Conservation (phyloP, 768 basidiomycete genomes). For the Boletus rubescentipes region DNA sequence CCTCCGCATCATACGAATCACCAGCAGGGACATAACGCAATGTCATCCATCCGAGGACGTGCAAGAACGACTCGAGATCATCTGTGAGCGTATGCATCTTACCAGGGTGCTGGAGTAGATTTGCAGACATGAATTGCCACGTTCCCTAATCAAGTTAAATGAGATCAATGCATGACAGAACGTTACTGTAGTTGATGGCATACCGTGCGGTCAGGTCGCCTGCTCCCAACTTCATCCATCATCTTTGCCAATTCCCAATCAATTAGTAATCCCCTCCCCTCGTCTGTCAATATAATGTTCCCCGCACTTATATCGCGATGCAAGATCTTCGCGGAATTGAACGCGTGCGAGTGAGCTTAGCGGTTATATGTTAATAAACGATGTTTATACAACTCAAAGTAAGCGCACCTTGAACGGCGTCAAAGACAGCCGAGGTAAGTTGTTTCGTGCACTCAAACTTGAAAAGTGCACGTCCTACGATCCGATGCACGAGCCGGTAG, state of each 20-base stretch:
- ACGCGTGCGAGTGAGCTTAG: conserved; percentile 25
- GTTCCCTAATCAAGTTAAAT: background rate
- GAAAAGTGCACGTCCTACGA: background rate
- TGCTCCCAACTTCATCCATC: background rate
- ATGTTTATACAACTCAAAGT: fast-evolving
- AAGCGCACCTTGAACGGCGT: background rate
- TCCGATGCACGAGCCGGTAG: background rate
- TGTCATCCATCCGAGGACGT: conserved; percentile 6
- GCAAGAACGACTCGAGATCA: conserved; percentile 35
- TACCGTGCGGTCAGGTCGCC: background rate
- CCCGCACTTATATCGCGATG: conserved; percentile 31
- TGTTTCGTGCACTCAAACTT: background rate
- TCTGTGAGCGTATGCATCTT: conserved; percentile 27
- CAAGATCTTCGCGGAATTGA: conserved; percentile 9
- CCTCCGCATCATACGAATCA: background rate
- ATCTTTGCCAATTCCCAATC: conserved; percentile 27
- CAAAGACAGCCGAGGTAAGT: background rate
- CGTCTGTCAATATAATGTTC: conserved; percentile 23
- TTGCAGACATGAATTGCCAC: conserved; percentile 8
- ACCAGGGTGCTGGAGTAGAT: conserved; percentile 14
- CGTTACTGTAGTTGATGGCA: background rate
- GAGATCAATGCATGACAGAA: background rate
- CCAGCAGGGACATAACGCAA: background rate
- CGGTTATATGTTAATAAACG: background rate
- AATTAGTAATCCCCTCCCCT: conserved; percentile 19